A percentile compares a stretch with the other conserved stretches of the same genome.
Conservation (phyloP, 2,329 filamentous ascomycete genomes). For the Tolypocladium tropicale region DNA sequence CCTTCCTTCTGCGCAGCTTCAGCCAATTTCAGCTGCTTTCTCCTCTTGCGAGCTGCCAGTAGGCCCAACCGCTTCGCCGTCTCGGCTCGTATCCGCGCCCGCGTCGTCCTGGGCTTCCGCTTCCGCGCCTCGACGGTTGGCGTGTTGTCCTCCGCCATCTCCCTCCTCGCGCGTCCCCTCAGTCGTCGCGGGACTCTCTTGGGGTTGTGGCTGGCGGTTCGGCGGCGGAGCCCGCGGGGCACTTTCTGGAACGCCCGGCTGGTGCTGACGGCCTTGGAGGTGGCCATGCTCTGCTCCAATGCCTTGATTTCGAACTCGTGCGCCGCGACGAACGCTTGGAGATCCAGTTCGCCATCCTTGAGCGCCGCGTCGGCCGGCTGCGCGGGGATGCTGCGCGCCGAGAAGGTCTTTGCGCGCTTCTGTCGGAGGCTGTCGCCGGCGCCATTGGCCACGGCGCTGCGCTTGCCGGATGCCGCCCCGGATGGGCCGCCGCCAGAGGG, state of each 20-base stretch:
- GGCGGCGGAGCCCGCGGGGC: conserved; percentile 69
- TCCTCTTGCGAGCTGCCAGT: conserved; percentile 46
- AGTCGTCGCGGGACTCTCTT: conserved; percentile 77
- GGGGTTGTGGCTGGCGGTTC: conserved; percentile 91
- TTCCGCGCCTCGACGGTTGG: conserved; percentile 61
- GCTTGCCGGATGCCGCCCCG: conserved; percentile 15
- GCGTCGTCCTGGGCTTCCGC: conserved; percentile 49
- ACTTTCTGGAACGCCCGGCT: conserved; percentile 85
- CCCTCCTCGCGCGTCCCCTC: conserved; percentile 52
- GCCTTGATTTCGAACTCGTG: conserved; percentile 85
- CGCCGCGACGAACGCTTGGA: conserved; percentile 73
- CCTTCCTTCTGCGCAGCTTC: conserved; percentile 10
- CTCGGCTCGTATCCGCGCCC: conserved; percentile 57
- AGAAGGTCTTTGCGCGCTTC: conserved; percentile 36
- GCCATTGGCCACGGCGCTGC: conserved; percentile 12
- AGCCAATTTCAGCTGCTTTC: conserved; percentile 24
- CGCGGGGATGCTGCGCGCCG: conserved; percentile 38
- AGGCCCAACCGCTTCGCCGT: conserved; percentile 61
- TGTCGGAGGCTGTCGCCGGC: conserved; percentile 16
- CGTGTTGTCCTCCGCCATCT: conserved; percentile 88
- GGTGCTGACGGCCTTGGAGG: conserved; percentile 50
- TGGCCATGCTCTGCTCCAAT: conserved; percentile 71
- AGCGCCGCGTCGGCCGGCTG: conserved; percentile 41
- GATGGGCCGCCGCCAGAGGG: conserved; percentile 14
- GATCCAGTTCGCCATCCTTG: conserved; percentile 70